phyloP scores from a whole-genome alignment of 495 filamentous ascomycete genomes.

The Neurospora hispaniola region DNA sequence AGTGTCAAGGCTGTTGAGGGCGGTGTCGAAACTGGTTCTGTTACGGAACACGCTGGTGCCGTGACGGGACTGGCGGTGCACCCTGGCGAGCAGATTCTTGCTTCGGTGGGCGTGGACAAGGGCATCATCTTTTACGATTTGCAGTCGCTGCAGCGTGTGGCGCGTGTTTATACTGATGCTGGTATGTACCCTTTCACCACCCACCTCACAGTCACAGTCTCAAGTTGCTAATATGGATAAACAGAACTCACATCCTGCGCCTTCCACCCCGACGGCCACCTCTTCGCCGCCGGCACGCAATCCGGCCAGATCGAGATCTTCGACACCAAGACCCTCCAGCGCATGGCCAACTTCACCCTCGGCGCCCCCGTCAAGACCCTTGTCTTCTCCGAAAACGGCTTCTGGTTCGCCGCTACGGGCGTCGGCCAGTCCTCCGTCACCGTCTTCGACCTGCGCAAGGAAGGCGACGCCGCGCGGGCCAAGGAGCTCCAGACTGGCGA shows the following conservation, averaged over 20 bases:
- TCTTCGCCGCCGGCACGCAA: conserved; percentile 73
- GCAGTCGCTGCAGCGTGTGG: conserved; percentile 49
- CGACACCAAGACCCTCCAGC: conserved; percentile 61
- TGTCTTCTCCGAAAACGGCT: conserved; percentile 94
- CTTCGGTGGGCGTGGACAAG: conserved; percentile 84
- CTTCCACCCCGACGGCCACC: conserved; percentile 92
- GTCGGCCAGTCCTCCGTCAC: conserved; percentile 64
- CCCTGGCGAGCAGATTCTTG: conserved; percentile 73
- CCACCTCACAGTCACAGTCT: neutral
- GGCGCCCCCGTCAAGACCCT: conserved; percentile 59
- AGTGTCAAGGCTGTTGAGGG: conserved; percentile 67
- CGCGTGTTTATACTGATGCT: conserved; percentile 70
- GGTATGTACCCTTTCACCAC: conserved; percentile 43
- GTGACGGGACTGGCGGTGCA: conserved; percentile 71
- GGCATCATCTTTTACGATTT: conserved; percentile 89
- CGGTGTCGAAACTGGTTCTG: conserved; percentile 51
- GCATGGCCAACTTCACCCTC: conserved; percentile 59
- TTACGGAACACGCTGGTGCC: conserved; percentile 70
- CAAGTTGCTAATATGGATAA: no score
- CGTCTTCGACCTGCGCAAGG: conserved; percentile 86
- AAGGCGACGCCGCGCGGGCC: conserved; percentile 58
- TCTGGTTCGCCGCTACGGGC: conserved; percentile 73
- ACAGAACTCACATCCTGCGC: conserved; percentile 64
- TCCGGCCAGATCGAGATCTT: conserved; percentile 77
- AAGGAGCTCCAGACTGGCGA: conserved; percentile 78